These are phyloP conservation scores for Neurospora tetraspora DNA, from an alignment of 495 filamentous ascomycete genomes.

Conservation along the genomic window DNA sequence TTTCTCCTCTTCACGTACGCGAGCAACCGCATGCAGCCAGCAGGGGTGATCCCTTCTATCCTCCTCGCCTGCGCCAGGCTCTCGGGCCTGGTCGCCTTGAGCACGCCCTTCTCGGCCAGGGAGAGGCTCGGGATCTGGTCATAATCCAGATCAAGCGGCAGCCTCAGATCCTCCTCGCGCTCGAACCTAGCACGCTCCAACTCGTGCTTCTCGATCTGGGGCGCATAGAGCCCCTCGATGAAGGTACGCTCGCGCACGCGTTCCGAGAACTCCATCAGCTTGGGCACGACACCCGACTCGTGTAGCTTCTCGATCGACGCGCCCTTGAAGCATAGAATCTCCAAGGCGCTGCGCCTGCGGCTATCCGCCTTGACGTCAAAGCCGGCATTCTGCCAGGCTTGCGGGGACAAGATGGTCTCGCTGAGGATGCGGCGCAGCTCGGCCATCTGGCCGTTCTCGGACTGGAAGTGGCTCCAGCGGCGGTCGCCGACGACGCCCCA, in stretches of 20 bases:
- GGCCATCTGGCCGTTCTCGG: constrained; percentile 50
- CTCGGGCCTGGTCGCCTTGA: constrained; percentile 64
- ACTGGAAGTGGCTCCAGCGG: constrained; percentile 63
- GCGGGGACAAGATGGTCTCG: constrained; percentile 41
- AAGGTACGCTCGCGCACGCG: constrained; percentile 55
- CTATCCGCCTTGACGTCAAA: constrained; percentile 54
- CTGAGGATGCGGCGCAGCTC: constrained; percentile 53
- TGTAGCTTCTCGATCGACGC: constrained; percentile 47
- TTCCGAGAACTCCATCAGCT: constrained; percentile 35
- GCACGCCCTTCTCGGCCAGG: constrained; percentile 59
- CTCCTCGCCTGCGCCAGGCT: constrained; percentile 80
- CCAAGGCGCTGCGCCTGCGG: constrained; percentile 54
- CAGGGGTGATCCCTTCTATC: constrained; percentile 69
- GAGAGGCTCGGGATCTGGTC: constrained; percentile 59
- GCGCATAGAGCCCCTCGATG: constrained; percentile 76
- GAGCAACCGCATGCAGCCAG: constrained; percentile 48
- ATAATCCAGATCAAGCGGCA: constrained; percentile 77
- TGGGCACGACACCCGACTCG: constrained; percentile 35
- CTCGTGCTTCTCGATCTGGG: constrained; percentile 65
- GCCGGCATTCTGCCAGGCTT: constrained; percentile 58
- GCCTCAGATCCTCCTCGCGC: constrained; percentile 62
- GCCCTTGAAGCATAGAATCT: constrained; percentile 57
- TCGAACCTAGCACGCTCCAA: constrained; percentile 52
- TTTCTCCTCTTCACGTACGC: constrained; percentile 29
- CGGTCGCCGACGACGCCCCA: constrained; percentile 70